Evolutionary conservation across 1,284 basidiomycete species (phyloP).

Genomic region (Veloboletus limbatus): DNA sequence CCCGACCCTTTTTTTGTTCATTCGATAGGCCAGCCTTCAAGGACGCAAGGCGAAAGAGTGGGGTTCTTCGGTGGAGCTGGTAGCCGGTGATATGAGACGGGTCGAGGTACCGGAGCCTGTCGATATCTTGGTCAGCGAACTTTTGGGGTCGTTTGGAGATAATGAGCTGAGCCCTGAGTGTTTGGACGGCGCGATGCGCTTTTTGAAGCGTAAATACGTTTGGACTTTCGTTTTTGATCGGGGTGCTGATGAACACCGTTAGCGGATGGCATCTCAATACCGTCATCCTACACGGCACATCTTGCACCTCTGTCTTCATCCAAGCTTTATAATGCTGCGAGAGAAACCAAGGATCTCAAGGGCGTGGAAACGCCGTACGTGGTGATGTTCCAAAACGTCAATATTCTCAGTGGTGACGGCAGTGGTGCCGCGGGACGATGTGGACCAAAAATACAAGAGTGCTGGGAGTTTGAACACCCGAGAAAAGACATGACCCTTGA

Average conservation of each 20-base stretch:
- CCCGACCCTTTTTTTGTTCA: constrained; percentile 21
- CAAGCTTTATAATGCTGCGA: constrained; percentile 84
- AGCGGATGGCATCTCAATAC: constrained; percentile 95
- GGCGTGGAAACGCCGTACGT: constrained; percentile 92
- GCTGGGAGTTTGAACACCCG: constrained; percentile 98
- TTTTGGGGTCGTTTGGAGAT: constrained; percentile 96
- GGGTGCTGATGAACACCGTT: constrained; percentile 11
- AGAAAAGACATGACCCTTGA: constrained; percentile 75
- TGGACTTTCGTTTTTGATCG: background rate
- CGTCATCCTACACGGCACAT: constrained; percentile 92
- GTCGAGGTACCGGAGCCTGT: constrained; percentile 79
- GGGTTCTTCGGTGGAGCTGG: constrained; percentile 75
- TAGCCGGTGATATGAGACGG: constrained; percentile 93
- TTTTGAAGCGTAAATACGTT: constrained; percentile 72
- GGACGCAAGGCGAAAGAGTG: constrained; percentile 80
- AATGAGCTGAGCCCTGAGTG: constrained; percentile 99
- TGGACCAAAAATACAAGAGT: constrained; percentile 86
- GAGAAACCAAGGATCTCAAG: constrained; percentile 62
- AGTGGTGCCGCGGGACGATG: constrained; percentile 61
- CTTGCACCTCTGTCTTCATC: constrained; percentile 92
- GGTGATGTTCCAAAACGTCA: constrained; percentile 94
- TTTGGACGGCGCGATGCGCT: constrained; percentile 91
- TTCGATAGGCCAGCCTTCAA: constrained; percentile 60
- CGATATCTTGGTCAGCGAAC: constrained; percentile 94
- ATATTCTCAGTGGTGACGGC: constrained; percentile 77